These are phyloP conservation scores for Leersia perrieri DNA, from an alignment of 176 grass and related monocot species.

Conservation along the genomic window DNA sequence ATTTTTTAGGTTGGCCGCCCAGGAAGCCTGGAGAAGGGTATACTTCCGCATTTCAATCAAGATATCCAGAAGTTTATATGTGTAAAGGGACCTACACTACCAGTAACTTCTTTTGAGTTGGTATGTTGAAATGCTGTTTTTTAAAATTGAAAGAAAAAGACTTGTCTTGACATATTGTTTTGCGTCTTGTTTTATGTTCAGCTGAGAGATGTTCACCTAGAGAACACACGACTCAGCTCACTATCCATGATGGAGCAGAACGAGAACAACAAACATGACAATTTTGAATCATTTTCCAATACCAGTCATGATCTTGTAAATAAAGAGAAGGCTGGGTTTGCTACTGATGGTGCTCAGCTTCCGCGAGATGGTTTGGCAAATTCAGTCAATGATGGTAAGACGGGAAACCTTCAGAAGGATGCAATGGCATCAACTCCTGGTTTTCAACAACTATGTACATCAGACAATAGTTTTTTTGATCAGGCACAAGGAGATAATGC, in stretches of 20 bases:
- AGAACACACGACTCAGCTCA: background rate
- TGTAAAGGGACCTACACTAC: conserved; percentile 31
- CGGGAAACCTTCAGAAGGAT: conserved; percentile 19
- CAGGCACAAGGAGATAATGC: conserved; percentile 6
- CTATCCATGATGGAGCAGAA: conserved; percentile 7
- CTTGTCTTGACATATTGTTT: background rate
- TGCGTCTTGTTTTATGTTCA: conserved; percentile 23
- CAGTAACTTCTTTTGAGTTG: conserved; percentile 49
- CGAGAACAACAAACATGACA: background rate
- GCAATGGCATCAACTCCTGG: background rate
- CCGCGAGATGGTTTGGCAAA: conserved; percentile 15
- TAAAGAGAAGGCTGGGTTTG: background rate
- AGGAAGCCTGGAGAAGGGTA: conserved; percentile 39
- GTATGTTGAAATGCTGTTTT: conserved; percentile 34
- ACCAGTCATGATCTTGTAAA: conserved; percentile 14
- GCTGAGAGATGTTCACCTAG: conserved; percentile 31
- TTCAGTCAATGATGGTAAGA: conserved; percentile 2
- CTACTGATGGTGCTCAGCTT: conserved; percentile 23
- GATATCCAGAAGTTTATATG: conserved; percentile 36
- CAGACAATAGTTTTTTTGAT: background rate
- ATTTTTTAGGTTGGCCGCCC: conserved; percentile 37
- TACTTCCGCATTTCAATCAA: conserved; percentile 27
- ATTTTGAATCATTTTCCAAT: no score
- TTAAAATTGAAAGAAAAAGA: background rate
- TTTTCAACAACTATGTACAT: background rate